Evolutionary conservation across 139 green algal species (phyloP).

Genomic region (Micractinium conductrix): DNA sequence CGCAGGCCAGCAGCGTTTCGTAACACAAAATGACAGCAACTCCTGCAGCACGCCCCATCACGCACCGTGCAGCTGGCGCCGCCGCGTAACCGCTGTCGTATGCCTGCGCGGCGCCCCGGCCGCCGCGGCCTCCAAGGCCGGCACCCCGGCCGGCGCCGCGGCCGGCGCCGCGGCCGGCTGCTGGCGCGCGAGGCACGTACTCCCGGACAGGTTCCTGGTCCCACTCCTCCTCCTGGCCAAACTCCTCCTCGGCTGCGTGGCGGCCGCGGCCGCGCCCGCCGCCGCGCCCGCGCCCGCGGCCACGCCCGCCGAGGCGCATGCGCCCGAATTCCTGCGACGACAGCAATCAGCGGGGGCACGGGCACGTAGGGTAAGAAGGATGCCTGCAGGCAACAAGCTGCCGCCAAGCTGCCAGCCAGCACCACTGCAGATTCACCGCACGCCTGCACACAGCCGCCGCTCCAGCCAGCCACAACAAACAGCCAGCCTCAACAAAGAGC

Average conservation of each 20-base stretch:
- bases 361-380: neutral
- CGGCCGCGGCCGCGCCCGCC: neutral
- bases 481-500: neutral
- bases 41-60: too few species aligned
- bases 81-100: too few species aligned
- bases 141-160: too few species aligned
- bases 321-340: constrained; percentile 23
- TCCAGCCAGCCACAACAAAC: neutral
- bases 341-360: neutral
- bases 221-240: too few species aligned
- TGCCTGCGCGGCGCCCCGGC: too few species aligned
- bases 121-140: too few species aligned
- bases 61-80: too few species aligned
- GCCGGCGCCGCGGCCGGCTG: too few species aligned
- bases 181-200: too few species aligned
- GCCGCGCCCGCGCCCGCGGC: neutral
- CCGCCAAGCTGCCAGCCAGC: neutral
- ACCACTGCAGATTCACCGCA: neutral
- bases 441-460: neutral
- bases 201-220: too few species aligned
- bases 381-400: neutral
- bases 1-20: too few species aligned
- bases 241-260: neutral
- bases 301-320: constrained; percentile 24
- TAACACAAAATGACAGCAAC: too few species aligned